A percentile compares a stretch with the other conserved stretches of the same genome.
phyloP scores from a whole-genome alignment of 768 basidiomycete genomes.

The Ramaria rubella region DNA sequence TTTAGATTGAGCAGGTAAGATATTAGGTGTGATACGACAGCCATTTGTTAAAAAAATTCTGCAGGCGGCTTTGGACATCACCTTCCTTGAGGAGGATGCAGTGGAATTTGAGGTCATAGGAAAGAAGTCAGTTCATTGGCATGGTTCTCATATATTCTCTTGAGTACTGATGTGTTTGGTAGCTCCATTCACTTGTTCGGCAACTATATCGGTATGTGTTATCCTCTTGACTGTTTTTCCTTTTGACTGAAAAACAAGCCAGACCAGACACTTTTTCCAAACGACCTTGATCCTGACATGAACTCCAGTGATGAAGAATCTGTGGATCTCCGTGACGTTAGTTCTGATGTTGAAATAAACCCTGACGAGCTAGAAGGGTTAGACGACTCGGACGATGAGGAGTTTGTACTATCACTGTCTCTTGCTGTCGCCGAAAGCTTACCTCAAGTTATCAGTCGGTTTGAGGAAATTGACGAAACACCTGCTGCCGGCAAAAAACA shows the following conservation, averaged over 20 bases:
- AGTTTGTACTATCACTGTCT: constrained; percentile 13
- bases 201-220: constrained; percentile 68
- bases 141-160: too few species aligned
- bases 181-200: constrained; percentile 76
- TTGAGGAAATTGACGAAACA: constrained; percentile 58
- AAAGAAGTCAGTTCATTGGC: constrained; percentile 71
- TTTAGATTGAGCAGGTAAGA: background rate
- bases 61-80: constrained; percentile 63
- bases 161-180: background rate
- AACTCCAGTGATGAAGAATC: constrained; percentile 43
- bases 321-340: constrained; percentile 60
- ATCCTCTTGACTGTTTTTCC: constrained; percentile 1
- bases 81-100: constrained; percentile 58
- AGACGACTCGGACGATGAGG: constrained; percentile 41
- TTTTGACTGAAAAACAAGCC: constrained; percentile 1
- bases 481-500: constrained; percentile 53
- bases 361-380: constrained; percentile 40
- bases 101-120: constrained; percentile 68
- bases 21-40: background rate
- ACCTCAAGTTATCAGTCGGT: constrained; percentile 41
- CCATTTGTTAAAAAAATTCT: constrained; percentile 51
- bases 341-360: constrained; percentile 78
- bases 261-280: constrained; percentile 6
- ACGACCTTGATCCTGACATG: constrained; percentile 24
- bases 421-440: background rate